Conservation (phyloP, 768 basidiomycete genomes). For the Suillus weaverae region DNA sequence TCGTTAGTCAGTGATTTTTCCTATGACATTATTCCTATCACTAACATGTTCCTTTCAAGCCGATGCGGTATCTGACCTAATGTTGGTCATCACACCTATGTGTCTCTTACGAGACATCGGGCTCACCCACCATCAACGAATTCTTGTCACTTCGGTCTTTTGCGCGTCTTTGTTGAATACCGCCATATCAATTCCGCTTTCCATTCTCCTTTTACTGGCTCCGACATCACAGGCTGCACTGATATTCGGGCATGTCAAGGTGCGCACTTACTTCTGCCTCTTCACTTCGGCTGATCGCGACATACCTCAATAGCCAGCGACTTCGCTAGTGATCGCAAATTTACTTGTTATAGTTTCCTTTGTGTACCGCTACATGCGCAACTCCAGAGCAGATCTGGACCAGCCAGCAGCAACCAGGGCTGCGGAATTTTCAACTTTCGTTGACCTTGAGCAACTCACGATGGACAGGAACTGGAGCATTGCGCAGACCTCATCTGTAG, state of each 20-base stretch:
- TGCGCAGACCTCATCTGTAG: neutral
- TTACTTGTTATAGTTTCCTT: neutral
- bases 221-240: constrained; percentile 5
- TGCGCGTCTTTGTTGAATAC: constrained; percentile 25
- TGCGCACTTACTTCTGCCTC: neutral
- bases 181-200: constrained; percentile 23
- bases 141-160: constrained; percentile 22
- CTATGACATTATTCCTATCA: neutral
- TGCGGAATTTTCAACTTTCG: neutral
- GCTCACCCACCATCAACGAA: constrained; percentile 18
- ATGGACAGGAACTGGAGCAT: neutral
- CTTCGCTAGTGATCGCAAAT: neutral
- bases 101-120: constrained; percentile 17
- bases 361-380: neutral
- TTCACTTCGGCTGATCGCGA: neutral
- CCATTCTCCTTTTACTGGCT: constrained; percentile 19
- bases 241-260: constrained; percentile 27
- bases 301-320: neutral
- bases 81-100: constrained; percentile 19
- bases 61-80: constrained; percentile 22
- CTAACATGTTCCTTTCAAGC: constrained; percentile 14
- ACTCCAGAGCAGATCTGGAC: neutral
- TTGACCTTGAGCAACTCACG: neutral
- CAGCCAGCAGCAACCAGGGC: neutral
- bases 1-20: constrained; percentile 21